Evolutionary conservation across 1,284 basidiomycete species (phyloP).

Genomic region (Pyrrhoderma noxium): DNA sequence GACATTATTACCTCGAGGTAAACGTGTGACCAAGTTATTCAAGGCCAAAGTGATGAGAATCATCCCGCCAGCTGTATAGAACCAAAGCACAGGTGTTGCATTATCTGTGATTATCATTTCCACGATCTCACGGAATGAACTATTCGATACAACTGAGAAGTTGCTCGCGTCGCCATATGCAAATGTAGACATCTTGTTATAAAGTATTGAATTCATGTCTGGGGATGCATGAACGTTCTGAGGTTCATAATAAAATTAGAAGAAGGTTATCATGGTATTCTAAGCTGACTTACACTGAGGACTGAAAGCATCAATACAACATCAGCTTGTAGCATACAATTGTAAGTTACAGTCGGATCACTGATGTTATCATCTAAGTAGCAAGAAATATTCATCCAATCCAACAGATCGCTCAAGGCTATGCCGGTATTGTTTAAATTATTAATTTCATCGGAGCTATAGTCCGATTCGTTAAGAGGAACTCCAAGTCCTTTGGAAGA

Average conservation of each 20-base stretch:
- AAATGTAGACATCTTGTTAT: constrained; percentile 10
- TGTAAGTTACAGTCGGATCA: neutral
- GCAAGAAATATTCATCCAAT: constrained; percentile 6
- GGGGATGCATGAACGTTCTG: constrained; percentile 16
- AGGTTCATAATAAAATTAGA: too few species aligned
- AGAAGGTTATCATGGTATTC: neutral
- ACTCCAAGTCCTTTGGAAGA: constrained; percentile 5
- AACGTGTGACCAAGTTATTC: constrained; percentile 9
- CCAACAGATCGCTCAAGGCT: constrained; percentile 7
- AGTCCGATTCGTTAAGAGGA: constrained; percentile 12
- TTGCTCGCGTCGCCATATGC: constrained; percentile 4
- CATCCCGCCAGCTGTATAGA: constrained; percentile 14
- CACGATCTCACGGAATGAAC: constrained; percentile 6
- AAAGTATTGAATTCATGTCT: constrained; percentile 9
- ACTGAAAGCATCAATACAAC: constrained; percentile 9
- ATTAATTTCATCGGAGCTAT: neutral
- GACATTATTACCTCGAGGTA: constrained; percentile 1
- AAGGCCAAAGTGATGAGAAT: constrained; percentile 8
- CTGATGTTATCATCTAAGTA: constrained; percentile 2
- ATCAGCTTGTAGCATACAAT: constrained; percentile 7
- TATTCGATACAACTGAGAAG: constrained; percentile 3
- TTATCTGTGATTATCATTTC: constrained; percentile 9
- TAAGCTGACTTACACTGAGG: constrained; percentile 3
- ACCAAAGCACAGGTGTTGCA: constrained; percentile 17
- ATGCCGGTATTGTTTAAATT: constrained; percentile 15